phyloP scores from a whole-genome alignment of 2,329 filamentous ascomycete species.

The Cladorrhinum sp. region DNA sequence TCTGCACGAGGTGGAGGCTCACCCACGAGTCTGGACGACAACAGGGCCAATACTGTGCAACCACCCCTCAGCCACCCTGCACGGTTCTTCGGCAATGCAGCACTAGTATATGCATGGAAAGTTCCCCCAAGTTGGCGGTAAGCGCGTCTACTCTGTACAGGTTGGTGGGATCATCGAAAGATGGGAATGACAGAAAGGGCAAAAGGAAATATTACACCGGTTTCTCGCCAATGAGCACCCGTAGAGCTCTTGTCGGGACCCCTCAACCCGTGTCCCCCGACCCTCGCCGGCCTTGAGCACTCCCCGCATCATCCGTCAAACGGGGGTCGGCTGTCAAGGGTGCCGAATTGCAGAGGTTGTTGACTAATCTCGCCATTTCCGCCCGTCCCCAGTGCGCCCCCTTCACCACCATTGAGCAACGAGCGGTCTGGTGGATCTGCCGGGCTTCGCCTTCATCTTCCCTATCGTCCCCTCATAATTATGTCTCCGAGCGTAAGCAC shows the following conservation, averaged over 20 bases:
- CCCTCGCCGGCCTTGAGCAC: neutral
- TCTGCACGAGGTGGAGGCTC: neutral
- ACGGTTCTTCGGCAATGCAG: slow-evolving; percentile 8
- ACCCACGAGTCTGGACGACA: neutral
- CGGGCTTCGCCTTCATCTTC: neutral
- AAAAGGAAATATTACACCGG: neutral
- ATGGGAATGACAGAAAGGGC: neutral
- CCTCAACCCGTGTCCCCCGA: neutral
- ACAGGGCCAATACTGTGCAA: neutral
- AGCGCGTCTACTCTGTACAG: neutral
- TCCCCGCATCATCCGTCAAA: neutral
- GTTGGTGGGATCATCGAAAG: neutral
- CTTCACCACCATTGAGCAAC: neutral
- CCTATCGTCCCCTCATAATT: neutral
- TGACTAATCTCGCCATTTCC: neutral
- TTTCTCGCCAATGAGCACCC: neutral
- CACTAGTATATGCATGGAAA: neutral
- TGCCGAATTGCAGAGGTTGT: neutral
- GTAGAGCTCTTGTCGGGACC: neutral
- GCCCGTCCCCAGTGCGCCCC: neutral
- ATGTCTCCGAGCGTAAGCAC: neutral
- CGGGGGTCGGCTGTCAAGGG: neutral
- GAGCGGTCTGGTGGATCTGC: neutral
- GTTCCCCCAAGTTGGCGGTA: too few relatives aligned
- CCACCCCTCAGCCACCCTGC: slow-evolving; percentile 6